Evolutionary conservation across 352 stramenopile species (phyloP), one percentile per base, ranked within the genome.

Genomic region (Thraustotheca clavata): DNA sequence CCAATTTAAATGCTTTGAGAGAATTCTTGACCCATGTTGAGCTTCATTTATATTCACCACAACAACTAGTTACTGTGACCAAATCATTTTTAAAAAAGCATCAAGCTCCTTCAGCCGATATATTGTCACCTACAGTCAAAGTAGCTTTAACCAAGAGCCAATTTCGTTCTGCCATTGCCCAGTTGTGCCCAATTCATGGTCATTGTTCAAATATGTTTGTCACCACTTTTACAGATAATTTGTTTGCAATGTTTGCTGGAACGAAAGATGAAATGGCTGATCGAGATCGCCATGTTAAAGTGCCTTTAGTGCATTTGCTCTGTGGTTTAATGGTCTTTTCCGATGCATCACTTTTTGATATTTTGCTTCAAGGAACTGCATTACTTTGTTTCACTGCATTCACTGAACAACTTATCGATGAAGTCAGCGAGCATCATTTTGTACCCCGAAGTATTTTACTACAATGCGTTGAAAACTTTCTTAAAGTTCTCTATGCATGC

Each of bases 251-350:
- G 2, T 36, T 65, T n/a, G 43, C 43, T 11, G 7, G 22, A 22
- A 14, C 27, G n/a, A 52, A 39, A 22, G 29, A 26, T 20, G 43
- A 14, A 24, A 31, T 1, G 11, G 7, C 11, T 2, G 43, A 52
- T 7, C 57, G 27, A 16, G 5, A 16, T 24, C 36, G 18, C 20
- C 36, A 6, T 2, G 12, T 31, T 14, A 52, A 39, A 4, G 57
- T 65, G 18, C 41, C 39, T 4, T 46, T 65, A 31, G 57, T 65
- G 22, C 57, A 65, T 22, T 18, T 65, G 5, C 24, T 65, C 4
- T 65, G 57, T 36, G 57, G 57, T 32, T 46, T 65, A n/a, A 54
- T 65, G 57, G 57, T 65, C 20, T 65, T 65, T 27, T 57, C 57
- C 14, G 57, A 65, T 32, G 57, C 29, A 27, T 54, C 38, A 27